phyloP scores from a whole-genome alignment of 306 rosid species.

The Arachis stenosperma region DNA sequence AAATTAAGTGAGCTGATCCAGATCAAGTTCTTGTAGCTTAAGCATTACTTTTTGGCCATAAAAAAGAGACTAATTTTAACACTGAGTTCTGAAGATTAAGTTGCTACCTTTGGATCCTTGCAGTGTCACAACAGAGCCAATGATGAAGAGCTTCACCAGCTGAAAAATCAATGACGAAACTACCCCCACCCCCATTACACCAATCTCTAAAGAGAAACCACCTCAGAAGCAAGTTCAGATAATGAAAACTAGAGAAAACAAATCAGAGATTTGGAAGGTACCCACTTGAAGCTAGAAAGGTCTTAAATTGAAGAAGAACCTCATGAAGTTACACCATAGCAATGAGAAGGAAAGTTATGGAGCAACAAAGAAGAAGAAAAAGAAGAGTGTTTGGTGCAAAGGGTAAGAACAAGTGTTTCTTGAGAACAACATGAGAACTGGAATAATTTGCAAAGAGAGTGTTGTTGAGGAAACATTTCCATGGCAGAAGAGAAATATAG shows the following conservation, averaged over 20 bases:
- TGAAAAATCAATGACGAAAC: conserved; percentile 51
- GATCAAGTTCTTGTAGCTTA: conserved; percentile 34
- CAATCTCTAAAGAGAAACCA: conserved; percentile 44
- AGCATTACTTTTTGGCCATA: conserved; percentile 1
- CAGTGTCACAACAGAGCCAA: conserved; percentile 54
- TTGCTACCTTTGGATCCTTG: conserved; percentile 73
- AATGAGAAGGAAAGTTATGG: conserved; percentile 49
- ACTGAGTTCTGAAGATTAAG: conserved; percentile 31
- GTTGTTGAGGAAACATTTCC: conserved; percentile 44
- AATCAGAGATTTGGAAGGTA: conserved; percentile 41
- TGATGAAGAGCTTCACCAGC: conserved; percentile 58
- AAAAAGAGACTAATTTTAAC: conserved; percentile 8
- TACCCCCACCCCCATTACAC: conserved; percentile 59
- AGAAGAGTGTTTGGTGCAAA: conserved; percentile 60
- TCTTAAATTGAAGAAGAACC: conserved; percentile 53
- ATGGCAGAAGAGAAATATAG: conserved; percentile 32
- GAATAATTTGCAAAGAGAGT: conserved; percentile 44
- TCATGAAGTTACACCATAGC: conserved; percentile 57
- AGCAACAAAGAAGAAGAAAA: conserved; percentile 26
- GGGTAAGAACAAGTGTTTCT: conserved; percentile 39
- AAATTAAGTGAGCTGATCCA: conserved; percentile 19
- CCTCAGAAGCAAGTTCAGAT: conserved; percentile 41
- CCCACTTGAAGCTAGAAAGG: conserved; percentile 63
- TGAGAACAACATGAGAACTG: conserved; percentile 44
- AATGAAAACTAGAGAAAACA: conserved; percentile 33